Base-by-base conservation (phyloP, 2,329 filamentous ascomycete species). In the Lasiodiplodia sp. region DNA sequence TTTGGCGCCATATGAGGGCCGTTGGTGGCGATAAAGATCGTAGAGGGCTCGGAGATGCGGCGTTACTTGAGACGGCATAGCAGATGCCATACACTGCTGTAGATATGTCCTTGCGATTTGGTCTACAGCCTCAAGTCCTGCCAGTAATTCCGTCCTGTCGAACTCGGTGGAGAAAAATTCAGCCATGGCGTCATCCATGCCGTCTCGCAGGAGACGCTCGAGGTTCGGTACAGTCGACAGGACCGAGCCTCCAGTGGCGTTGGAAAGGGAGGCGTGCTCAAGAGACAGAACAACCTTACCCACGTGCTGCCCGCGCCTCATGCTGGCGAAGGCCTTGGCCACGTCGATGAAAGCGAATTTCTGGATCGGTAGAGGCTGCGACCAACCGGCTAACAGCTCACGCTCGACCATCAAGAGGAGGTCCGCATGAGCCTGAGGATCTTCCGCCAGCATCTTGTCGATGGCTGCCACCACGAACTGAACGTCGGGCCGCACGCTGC, bases 201-300 rank as follows among this genome's bases (percentile, higher is more conserved):
- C 47, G 7, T 3, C 23, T 23, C 47, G 16, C 11, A 51, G 47
- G 14, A 51, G 18, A 8, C 18, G 18, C 1, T 23, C 47, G 7
- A 51, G 47, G 21, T 51, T n/a, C 3, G 47, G 37, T 4, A 51
- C 7, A 2, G 47, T 21, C 47, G 16, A n/a, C 18, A 51, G 6
- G 10, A 7, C 47, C 8, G 47, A 51, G 11, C 18, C n/a, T 4
- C 47, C 47, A 4, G 18, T 1, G 10, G 47, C 47, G 18, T 51
- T 51, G 47, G 47, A 51, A 23, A 51, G 16, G 10, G 18, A 11
- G 47, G 47, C 47, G n/a, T 51, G 47, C n/a, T 51, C 47, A 51
- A 51, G 47, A 14, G 47, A 51, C 3, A 77, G 60, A 1, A 75
- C 70, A 16, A 67, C 67, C 31, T 73, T 73, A 5, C 70, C 70